Conservation (phyloP, 176 grass and related monocot species). For the Carex scoparia region DNA sequence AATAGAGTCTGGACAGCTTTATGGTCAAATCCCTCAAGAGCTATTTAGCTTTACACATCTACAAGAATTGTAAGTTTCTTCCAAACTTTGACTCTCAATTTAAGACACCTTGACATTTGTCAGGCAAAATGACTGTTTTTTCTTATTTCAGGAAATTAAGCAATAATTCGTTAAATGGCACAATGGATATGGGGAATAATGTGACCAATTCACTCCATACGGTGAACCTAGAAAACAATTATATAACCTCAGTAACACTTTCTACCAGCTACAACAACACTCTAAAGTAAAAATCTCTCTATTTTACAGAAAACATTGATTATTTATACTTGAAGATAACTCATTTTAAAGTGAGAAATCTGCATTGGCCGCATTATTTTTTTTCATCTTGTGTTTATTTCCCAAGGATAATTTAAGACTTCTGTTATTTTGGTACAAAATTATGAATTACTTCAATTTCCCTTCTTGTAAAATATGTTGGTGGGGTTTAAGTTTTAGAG, state of each 20-base stretch:
- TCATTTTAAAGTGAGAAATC: not conserved
- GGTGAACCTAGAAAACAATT: constrained; percentile 53
- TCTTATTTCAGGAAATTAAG: constrained; percentile 44
- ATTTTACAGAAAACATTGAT: constrained; percentile 6
- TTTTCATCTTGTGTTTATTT: not conserved
- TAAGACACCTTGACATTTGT: not conserved
- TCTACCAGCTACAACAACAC: constrained; percentile 8
- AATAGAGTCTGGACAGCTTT: constrained; percentile 58
- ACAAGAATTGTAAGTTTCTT: constrained; percentile 60
- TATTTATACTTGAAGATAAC: not conserved
- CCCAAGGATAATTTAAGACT: not conserved
- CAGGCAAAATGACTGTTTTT: constrained; percentile 22
- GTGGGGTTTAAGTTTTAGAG: not conserved
- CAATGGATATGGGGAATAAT: constrained; percentile 54
- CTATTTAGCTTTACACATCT: constrained; percentile 45
- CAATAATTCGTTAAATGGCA: constrained; percentile 62
- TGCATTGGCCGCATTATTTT: not conserved
- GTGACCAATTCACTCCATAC: constrained; percentile 14
- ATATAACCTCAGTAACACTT: constrained; percentile 31
- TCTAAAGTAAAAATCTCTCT: constrained; percentile 36
- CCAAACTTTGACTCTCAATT: not conserved
- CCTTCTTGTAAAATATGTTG: not conserved
- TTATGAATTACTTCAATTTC: not conserved
- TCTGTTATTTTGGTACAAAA: not conserved
- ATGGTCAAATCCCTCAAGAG: constrained; percentile 43